phyloP scores from a whole-genome alignment of 192 early-diverging fungal species.

The Neocallimastix lanati region DNA sequence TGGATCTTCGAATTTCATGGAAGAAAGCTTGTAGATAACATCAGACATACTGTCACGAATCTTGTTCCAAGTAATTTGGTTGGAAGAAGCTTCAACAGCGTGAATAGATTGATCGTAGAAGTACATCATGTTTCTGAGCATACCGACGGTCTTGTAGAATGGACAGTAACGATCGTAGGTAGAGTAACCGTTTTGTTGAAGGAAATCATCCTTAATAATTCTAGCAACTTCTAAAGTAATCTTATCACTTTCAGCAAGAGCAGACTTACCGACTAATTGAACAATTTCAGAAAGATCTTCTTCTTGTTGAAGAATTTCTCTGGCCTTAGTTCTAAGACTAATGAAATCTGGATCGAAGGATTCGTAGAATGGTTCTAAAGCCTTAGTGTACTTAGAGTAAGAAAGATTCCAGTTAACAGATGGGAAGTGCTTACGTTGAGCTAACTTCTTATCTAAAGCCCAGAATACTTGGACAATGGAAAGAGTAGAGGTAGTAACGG shows the following conservation, averaged over 20 bases:
- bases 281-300: slow-evolving; percentile 99
- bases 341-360: slow-evolving; percentile 85
- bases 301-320: slow-evolving; percentile 96
- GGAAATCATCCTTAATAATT: slow-evolving; percentile 98
- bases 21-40: slow-evolving; percentile 85
- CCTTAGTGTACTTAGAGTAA: slow-evolving; percentile 98
- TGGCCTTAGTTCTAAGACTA: slow-evolving; percentile 73
- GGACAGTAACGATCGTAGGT: slow-evolving; percentile 97
- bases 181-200: slow-evolving; percentile 99
- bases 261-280: slow-evolving; percentile 92
- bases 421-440: slow-evolving; percentile 99
- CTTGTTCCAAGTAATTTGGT: slow-evolving; percentile 83
- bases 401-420: slow-evolving; percentile 97
- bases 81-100: slow-evolving; percentile 78
- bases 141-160: slow-evolving; percentile 98
- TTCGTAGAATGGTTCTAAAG: slow-evolving; percentile 91
- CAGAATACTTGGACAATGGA: slow-evolving; percentile 99
- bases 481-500: slow-evolving; percentile 88
- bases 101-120: slow-evolving; percentile 91
- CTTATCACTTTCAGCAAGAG: slow-evolving; percentile 89
- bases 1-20: slow-evolving; percentile 99
- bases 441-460: slow-evolving; percentile 99
- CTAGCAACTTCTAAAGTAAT: slow-evolving; percentile 95
- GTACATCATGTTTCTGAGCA: slow-evolving; percentile 93
- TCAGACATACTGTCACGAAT: slow-evolving; percentile 86